Evolutionary conservation across 331 rosid genomes (phyloP), one percentile per base, ranked within the genome.

Genomic region (Arachis monticola): DNA sequence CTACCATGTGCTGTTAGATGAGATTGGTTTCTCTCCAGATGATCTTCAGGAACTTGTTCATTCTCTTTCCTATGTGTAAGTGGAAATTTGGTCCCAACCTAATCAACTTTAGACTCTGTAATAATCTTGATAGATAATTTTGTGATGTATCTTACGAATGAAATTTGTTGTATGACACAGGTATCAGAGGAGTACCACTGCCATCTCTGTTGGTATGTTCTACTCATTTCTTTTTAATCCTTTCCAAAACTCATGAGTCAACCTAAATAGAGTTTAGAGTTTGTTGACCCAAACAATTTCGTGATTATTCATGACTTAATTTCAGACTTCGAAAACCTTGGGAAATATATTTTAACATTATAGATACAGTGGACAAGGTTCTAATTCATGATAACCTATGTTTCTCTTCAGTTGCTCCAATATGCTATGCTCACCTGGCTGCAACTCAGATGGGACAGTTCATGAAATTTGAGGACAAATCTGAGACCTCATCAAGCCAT

Each of bases 131-230:
- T 42, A n/a, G 60, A 10, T 4, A 32, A 10, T 64, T 4, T 38
- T 62, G 0, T 12, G 2, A 5, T 55, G 48, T 1, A 52, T 67
- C 72, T 41, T 30, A n/a, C 8, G 0, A 14, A 47, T 13, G 6
- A 13, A 1, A 1, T 6, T 55, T 45, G 14, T 0, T 72, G 63
- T 1, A 41, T 77, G 73, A 14, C 7, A 57, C 83, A 95, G 99
- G 69, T 95, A 95, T 77, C 99, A 95, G 81, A 81, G 99, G 79
- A 95, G 99, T 77, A 95, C 99, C 2, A 95, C 99, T 27, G 99
- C 99, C 3, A 89, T 95, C 8, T 95, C 99, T 53, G 93, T 95
- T 0, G 99, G 99, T 90, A 83, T 82, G 60, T 69, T 42, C 42
- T 40, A 60, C 32, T 41, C n/a, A 46, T 9, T 12, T 53, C 53